Conservation (phyloP, 768 basidiomycete genomes). For the Pleurotus tuoliensis region DNA sequence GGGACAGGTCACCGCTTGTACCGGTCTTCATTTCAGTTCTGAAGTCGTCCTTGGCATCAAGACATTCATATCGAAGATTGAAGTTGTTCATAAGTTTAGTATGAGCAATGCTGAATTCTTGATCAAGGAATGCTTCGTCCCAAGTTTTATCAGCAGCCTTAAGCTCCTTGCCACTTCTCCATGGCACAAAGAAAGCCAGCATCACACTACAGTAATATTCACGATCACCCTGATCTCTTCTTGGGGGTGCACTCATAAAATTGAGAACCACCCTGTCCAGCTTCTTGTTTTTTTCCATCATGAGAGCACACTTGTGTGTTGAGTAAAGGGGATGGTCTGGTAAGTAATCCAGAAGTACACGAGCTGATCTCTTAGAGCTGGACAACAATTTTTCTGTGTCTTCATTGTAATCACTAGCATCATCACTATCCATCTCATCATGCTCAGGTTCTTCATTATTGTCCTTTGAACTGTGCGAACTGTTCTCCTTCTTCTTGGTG, state of each 20-base stretch:
- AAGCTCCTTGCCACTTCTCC: slow-evolving; percentile 22
- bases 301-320: background rate
- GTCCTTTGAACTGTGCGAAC: background rate
- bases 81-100: slow-evolving; percentile 22
- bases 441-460: slow-evolving; percentile 4
- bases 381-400: background rate
- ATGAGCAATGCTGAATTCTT: slow-evolving; percentile 13
- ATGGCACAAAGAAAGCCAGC: slow-evolving; percentile 27
- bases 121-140: slow-evolving; percentile 19
- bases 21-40: slow-evolving; percentile 6
- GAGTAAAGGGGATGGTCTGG: background rate
- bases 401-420: background rate
- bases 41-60: slow-evolving; percentile 31
- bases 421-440: slow-evolving; percentile 1
- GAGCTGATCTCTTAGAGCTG: background rate
- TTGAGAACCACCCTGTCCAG: slow-evolving; percentile 16
- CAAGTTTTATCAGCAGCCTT: slow-evolving; percentile 16
- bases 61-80: slow-evolving; percentile 31
- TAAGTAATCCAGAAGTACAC: background rate
- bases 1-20: background rate
- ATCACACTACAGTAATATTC: slow-evolving; percentile 27
- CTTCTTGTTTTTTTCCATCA: background rate
- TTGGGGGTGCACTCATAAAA: slow-evolving; percentile 25
- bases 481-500: background rate
- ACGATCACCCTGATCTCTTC: slow-evolving; percentile 25